A percentile compares a stretch with the other conserved stretches of the same genome.
phyloP scores from a whole-genome alignment of 2,329 filamentous ascomycete genomes.

The Microdochium paspali region DNA sequence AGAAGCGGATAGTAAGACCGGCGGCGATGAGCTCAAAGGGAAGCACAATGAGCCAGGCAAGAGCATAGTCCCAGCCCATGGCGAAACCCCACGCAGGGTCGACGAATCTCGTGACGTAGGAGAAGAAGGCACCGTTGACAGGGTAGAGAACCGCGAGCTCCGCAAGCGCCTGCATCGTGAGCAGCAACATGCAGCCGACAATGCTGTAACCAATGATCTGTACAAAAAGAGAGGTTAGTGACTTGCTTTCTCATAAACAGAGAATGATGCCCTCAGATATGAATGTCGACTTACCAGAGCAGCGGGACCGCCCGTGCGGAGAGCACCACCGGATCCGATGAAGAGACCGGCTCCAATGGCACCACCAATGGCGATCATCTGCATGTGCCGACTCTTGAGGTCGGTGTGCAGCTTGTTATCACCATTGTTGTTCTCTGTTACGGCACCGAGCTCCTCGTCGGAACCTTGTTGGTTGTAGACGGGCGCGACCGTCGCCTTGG shows the following conservation, averaged over 20 bases:
- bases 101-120: constrained; percentile 51
- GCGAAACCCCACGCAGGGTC: constrained; percentile 50
- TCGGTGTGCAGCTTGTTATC: constrained; percentile 18
- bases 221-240: constrained; percentile 3
- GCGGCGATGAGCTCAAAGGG: constrained; percentile 47
- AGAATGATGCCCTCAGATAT: not conserved
- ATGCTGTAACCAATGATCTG: constrained; percentile 40
- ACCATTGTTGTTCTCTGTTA: constrained; percentile 19
- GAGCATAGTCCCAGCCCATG: constrained; percentile 42
- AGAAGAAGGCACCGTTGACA: constrained; percentile 53
- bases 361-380: constrained; percentile 38
- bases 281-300: constrained; percentile 21
- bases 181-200: constrained; percentile 48
- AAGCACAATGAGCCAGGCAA: constrained; percentile 37
- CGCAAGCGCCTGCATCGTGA: constrained; percentile 49
- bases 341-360: constrained; percentile 53
- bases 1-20: constrained; percentile 42
- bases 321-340: constrained; percentile 54
- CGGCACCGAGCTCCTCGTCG: constrained; percentile 26
- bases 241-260: constrained; percentile 6
- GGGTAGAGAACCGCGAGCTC: constrained; percentile 52
- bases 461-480: constrained; percentile 6
- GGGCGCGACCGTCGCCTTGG: constrained; percentile 8
- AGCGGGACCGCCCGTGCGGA: constrained; percentile 51
- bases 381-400: constrained; percentile 29